Conservation (phyloP, 495 filamentous ascomycete species). For the Rusavskia elegans region DNA sequence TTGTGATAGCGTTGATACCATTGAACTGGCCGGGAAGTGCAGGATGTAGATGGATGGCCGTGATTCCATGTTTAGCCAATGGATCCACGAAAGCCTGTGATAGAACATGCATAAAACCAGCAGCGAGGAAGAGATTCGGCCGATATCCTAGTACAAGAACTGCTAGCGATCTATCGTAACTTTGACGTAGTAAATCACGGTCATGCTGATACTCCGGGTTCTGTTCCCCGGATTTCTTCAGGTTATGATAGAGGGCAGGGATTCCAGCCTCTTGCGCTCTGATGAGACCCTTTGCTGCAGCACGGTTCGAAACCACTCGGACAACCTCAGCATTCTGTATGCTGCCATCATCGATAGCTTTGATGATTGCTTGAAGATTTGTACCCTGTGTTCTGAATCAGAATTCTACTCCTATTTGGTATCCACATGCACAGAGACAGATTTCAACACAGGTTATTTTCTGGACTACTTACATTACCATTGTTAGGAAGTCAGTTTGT, state of each 20-base stretch:
- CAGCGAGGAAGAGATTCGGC: conserved; percentile 55
- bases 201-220: conserved; percentile 26
- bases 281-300: conserved; percentile 60
- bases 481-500: neutral
- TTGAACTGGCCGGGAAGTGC: conserved; percentile 62
- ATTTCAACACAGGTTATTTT: neutral
- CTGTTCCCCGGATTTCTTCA: conserved; percentile 39
- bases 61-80: conserved; percentile 38
- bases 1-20: conserved; percentile 60
- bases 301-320: conserved; percentile 71
- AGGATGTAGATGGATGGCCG: conserved; percentile 79
- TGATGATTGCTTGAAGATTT: conserved; percentile 84
- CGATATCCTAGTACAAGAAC: conserved; percentile 45
- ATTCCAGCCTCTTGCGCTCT: conserved; percentile 57
- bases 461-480: neutral
- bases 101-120: conserved; percentile 40
- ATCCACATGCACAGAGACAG: too few species aligned
- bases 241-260: conserved; percentile 74
- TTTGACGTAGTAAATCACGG: conserved; percentile 36
- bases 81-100: conserved; percentile 49
- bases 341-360: conserved; percentile 38
- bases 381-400: conserved; percentile 11
- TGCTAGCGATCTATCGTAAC: conserved; percentile 73
- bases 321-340: conserved; percentile 49
- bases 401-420: neutral